Base-by-base conservation (phyloP, 352 stramenopile species). In the Thraustochytrium sp. region DNA sequence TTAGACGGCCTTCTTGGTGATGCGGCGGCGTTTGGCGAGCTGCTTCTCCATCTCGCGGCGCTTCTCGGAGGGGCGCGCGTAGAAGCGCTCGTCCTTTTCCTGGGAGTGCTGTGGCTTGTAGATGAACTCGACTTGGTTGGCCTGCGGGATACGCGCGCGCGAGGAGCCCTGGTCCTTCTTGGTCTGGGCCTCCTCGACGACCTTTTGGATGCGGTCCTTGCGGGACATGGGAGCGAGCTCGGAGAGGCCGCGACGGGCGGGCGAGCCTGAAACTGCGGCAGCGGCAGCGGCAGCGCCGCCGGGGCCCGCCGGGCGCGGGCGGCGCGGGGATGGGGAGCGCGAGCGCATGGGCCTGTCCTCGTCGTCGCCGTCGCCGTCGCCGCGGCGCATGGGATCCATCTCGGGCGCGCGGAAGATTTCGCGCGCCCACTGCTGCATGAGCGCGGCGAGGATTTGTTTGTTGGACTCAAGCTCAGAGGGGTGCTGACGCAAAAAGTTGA, bases 401-500 rank as follows among this genome's bases (percentile, higher is more conserved):
- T 23, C 36, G 40, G 3, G 5, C 21, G 26, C 9, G 21, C 36
- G 46, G 9, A 80, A 80, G 37, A 80, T 80, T 5, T 21, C 68
- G 5, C 53, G 46, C n/a, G 68, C 37, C 68, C 68, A 80, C 31
- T 80, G 23, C 23, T 80, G 13, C 68, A 80, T 80, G 68, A 80
- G 48, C 36, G 23, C 21, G 11, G 48, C 37, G 36, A 80, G 68
- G 26, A 80, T 51, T 5, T 44, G 18, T 34, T 80, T 80, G 68
- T 80, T 80, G 8, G 5, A 44, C 21, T 26, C 11, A n/a, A 51
- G n/a, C 26, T 80, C 68, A 18, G 76, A 75, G 18, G 68, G 68
- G 53, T 80, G 68, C 42, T 80, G 26, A 13, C 68, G 44, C 46
- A 80, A 29, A 51, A 44, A 80, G 42, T 80, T 80, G 68, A 80